Evolutionary conservation across 768 basidiomycete genomes (phyloP), one percentile per base, ranked within the genome.

Genomic region (Agaricus sinodeliciosus): DNA sequence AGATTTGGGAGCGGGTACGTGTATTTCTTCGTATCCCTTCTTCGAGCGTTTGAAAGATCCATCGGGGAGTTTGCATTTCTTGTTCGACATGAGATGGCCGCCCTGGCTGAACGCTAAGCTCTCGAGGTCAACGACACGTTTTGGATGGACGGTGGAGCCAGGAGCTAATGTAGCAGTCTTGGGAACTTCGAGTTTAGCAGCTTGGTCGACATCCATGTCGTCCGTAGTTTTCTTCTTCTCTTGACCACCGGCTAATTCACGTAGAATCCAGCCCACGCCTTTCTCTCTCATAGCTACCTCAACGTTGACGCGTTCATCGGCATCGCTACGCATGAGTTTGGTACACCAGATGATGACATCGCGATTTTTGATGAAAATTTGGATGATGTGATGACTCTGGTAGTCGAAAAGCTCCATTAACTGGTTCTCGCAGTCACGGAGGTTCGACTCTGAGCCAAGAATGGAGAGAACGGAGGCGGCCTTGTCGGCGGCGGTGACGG

Each of bases 251-350:
- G 84, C 77, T 3, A 98, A 75, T 56, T 93, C 92, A 51, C 90
- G 81, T 48, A 95, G 65, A 65, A 99, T 97, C 94, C 94, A 98
- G 0, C 92, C 94, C 9, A 94, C 80, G 12, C 91, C 93, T 69
- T 91, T 95, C 73, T 98, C 95, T 42, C 95, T 78, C 96, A 99
- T 99, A 0, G 92, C 92, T 3, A 98, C 95, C 69, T 98, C 95
- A 36, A 96, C 81, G 62, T n/a, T 91, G 40, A 94, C 82, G 43
- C 87, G 81, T 65, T 92, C 91, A 42, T 97, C 87, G 0, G 89
- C 89, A 60, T 87, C 84, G 49, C 86, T 87, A 22, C 95, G 82
- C 69, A 92, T 89, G 46, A 97, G 79, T 69, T 94, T 94, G 43
- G 96, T 99, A 62, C 93, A 96, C 96, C 96, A 99, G 0, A 97